These are phyloP conservation scores for Delonix regia DNA, from an alignment of 306 rosid genomes.

Conservation along the genomic window DNA sequence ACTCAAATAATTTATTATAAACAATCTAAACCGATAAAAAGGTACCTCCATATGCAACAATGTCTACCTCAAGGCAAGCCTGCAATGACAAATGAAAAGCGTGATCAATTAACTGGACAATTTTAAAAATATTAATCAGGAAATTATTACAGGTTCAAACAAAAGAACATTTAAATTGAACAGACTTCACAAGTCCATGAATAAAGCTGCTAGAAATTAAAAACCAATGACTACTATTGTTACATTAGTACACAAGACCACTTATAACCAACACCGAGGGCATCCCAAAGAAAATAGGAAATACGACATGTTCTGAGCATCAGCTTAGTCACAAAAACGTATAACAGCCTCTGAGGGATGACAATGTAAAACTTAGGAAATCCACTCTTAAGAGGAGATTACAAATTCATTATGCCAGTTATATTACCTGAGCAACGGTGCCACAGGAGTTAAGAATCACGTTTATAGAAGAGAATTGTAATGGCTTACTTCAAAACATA, in stretches of 20 bases:
- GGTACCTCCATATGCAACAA: conserved; percentile 93
- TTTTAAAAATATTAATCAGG: neutral
- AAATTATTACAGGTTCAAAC: neutral
- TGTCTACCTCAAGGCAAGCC: conserved; percentile 79
- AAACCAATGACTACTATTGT: neutral
- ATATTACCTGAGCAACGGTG: neutral
- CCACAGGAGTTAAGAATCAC: neutral
- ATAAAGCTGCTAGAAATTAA: neutral
- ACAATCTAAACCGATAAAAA: conserved; percentile 7
- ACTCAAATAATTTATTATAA: conserved; percentile 10
- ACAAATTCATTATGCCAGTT: neutral
- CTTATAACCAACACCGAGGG: neutral
- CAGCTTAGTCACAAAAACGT: conserved; percentile 1
- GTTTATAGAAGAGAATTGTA: neutral
- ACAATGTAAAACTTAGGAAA: neutral
- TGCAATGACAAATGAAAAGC: conserved; percentile 45
- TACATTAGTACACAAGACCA: neutral
- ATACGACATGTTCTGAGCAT: neutral
- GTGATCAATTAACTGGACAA: neutral
- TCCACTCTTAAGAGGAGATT: neutral
- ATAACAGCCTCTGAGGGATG: neutral
- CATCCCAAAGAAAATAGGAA: neutral
- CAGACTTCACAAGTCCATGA: neutral
- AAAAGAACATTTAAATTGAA: conserved; percentile 6
- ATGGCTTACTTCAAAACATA: neutral